Conservation (phyloP, 495 filamentous ascomycete genomes). For the Xylaria acuta region DNA sequence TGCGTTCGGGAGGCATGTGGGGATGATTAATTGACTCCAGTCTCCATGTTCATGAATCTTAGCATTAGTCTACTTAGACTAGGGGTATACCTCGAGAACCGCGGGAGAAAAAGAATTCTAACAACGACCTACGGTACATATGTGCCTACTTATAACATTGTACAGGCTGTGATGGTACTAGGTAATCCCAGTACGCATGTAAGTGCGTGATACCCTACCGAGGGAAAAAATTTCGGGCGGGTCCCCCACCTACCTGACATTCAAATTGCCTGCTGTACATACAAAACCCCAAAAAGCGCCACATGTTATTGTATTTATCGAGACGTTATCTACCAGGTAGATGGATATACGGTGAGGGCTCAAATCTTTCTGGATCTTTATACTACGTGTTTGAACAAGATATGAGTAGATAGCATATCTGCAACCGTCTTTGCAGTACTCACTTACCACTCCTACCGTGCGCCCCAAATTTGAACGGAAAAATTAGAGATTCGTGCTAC, state of each 20-base stretch:
- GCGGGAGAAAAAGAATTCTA: too few species aligned
- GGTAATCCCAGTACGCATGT: too few species aligned
- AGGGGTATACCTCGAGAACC: background rate
- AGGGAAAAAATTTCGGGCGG: too few species aligned
- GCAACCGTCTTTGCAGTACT: background rate
- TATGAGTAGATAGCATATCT: background rate
- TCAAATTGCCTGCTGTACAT: background rate
- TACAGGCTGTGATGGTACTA: too few species aligned
- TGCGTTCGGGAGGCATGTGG: conserved; percentile 15
- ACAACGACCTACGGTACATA: too few species aligned
- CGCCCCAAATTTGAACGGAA: background rate
- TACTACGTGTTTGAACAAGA: background rate
- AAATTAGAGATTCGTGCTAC: background rate
- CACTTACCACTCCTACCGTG: background rate
- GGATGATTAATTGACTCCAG: conserved; percentile 40
- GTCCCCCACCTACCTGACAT: background rate
- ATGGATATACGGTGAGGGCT: background rate
- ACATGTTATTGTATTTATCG: background rate
- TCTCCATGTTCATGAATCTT: conserved; percentile 14
- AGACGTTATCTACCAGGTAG: background rate
- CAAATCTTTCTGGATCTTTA: background rate
- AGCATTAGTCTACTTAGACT: background rate
- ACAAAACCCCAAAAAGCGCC: background rate
- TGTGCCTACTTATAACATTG: too few species aligned
- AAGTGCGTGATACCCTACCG: too few species aligned